Evolutionary conservation across 345 rosid species (phyloP), one percentile per base, ranked within the genome.

Genomic region (Pistacia atlantica): DNA sequence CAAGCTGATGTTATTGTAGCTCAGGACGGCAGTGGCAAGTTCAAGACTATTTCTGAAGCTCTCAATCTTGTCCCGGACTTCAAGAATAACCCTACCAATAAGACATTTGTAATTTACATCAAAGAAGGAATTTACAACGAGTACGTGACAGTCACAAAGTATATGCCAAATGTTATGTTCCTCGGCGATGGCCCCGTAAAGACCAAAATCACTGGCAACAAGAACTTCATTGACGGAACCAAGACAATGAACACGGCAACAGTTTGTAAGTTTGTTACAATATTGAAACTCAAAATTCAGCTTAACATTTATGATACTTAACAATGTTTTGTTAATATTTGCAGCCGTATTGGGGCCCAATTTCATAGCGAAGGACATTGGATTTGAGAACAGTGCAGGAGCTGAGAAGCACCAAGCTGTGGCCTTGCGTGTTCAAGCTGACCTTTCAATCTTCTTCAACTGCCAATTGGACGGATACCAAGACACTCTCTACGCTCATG

Each of bases 61-160:
- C 59, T 95, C n/a, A 69, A 61, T 0, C 75, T 63, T 0, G 81
- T 91, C 4, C 98, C 97, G 1, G 67, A 31, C 3, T 31, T 31
- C 33, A 31, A 31, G 33, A 31, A 38, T 75, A 78, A 83, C 46
- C 54, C 54, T 7, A 13, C 11, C 22, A 64, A 22, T 4, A 33
- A 46, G 35, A 79, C 88, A 13, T 91, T 91, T 70, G 81, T 91
- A n/a, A 69, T 95, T 35, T 51, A 93, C 77, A 81, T 95, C 51
- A 93, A 92, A 87, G 81, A 49, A 59, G 99, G 99, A 68, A 76
- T 88, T 38, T 95, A 95, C 74, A 71, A 74, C 3, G 99, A 95
- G 80, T 75, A 75, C 45, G 88, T 93, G 20, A 11, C 16, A 0
- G 60, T 93, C 59, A 25, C 78, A 16, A 86, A 57, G 77, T 18